phyloP scores from a whole-genome alignment of 352 stramenopile species.

The Phytophthora hybrid region DNA sequence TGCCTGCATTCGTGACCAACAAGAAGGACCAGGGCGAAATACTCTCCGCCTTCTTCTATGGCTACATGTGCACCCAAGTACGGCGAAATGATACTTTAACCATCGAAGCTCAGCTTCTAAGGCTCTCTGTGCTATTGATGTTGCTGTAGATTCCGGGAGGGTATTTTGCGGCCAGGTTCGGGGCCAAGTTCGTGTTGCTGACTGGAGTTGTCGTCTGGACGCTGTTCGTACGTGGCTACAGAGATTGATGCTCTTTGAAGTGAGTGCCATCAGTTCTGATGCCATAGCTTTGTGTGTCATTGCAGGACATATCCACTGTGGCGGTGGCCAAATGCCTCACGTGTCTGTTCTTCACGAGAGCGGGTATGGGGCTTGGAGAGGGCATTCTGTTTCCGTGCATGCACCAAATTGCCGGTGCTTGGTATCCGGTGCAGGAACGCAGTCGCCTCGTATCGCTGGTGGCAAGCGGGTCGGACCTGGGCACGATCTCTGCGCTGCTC shows the following conservation, averaged over 20 bases:
- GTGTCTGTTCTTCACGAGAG: constrained; percentile 79
- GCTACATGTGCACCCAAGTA: constrained; percentile 89
- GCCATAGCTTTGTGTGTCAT: background rate
- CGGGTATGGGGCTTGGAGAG: constrained; percentile 86
- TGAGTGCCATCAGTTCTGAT: background rate
- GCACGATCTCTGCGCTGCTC: constrained; percentile 82
- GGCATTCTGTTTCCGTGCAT: constrained; percentile 91
- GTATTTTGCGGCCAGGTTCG: constrained; percentile 74
- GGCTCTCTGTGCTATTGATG: background rate
- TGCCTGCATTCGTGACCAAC: constrained; percentile 76
- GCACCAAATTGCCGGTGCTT: constrained; percentile 86
- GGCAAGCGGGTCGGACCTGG: constrained; percentile 81
- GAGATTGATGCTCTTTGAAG: background rate
- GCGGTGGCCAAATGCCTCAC: constrained; percentile 64
- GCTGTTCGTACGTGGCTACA: constrained; percentile 59
- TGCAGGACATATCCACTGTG: constrained; percentile 78
- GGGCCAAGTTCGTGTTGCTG: constrained; percentile 79
- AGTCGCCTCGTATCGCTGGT: constrained; percentile 84
- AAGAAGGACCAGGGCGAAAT: constrained; percentile 85
- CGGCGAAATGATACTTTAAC: background rate
- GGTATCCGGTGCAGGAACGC: constrained; percentile 85
- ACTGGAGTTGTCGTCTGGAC: constrained; percentile 86
- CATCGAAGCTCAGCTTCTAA: background rate
- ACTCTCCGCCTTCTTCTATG: constrained; percentile 89
- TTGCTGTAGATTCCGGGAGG: constrained; percentile 73